These are phyloP conservation scores for Volvariella surrecta DNA, from an alignment of 1,284 basidiomycete species.

Conservation along the genomic window DNA sequence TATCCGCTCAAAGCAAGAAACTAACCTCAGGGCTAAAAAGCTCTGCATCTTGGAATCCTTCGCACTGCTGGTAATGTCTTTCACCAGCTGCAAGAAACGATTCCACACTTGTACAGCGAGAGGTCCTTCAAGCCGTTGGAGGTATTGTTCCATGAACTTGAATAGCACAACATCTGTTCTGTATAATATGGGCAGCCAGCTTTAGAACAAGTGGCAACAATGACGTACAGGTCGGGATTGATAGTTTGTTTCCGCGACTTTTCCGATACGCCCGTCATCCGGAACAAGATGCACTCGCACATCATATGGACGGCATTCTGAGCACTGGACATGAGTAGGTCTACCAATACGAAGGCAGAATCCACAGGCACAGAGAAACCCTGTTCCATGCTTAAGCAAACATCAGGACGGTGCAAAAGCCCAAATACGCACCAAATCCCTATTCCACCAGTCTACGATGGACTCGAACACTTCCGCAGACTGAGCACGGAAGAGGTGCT, in stretches of 20 bases:
- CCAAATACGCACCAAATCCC: conserved; percentile 30
- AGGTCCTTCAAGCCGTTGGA: conserved; percentile 80
- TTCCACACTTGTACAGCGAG: conserved; percentile 90
- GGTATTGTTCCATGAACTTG: conserved; percentile 84
- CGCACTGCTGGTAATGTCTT: conserved; percentile 62
- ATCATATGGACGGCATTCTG: conserved; percentile 87
- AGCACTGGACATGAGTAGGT: conserved; percentile 77
- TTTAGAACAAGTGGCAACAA: background rate
- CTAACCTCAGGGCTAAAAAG: conserved; percentile 68
- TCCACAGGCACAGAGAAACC: conserved; percentile 26
- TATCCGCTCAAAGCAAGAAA: conserved; percentile 1
- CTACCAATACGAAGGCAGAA: conserved; percentile 75
- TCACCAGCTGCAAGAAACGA: conserved; percentile 71
- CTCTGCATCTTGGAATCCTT: conserved; percentile 63
- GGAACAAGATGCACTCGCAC: conserved; percentile 71
- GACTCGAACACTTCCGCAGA: conserved; percentile 79
- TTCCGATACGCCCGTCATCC: conserved; percentile 45
- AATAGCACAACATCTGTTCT: conserved; percentile 68
- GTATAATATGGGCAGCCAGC: conserved; percentile 4
- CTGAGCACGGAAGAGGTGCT: conserved; percentile 79
- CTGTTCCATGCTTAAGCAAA: conserved; percentile 22
- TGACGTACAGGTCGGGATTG: conserved; percentile 57
- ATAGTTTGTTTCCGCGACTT: conserved; percentile 47
- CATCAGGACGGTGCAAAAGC: conserved; percentile 5
- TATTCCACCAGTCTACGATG: conserved; percentile 73